These are phyloP conservation scores for Ichthyophonus hoferi DNA, from an alignment of 208 protist species.

Conservation along the genomic window DNA sequence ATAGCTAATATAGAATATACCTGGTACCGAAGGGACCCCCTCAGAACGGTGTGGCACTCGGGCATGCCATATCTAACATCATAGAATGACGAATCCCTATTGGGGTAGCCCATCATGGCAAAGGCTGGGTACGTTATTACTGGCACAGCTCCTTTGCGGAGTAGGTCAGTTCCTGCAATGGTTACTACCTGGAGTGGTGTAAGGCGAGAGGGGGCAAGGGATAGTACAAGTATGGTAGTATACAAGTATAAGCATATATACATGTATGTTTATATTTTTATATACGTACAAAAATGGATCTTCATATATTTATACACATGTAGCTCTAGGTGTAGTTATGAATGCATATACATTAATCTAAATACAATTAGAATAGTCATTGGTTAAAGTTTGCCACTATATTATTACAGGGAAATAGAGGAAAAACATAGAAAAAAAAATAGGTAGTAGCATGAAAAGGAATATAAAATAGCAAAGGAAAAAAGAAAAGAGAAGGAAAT, in stretches of 20 bases:
- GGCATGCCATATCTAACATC: slow-evolving; percentile 53
- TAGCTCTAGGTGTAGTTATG: no score
- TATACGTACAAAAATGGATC: slow-evolving; percentile 8
- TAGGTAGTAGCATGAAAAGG: no score
- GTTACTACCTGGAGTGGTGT: slow-evolving; percentile 30
- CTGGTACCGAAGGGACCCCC: slow-evolving; percentile 57
- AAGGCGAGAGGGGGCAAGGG: neutral
- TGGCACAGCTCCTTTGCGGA: slow-evolving; percentile 9
- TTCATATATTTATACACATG: no score
- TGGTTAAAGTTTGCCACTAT: no score
- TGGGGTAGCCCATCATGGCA: slow-evolving; percentile 55
- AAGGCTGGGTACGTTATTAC: slow-evolving; percentile 45
- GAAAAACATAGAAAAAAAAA: no score
- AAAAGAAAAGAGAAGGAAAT: no score
- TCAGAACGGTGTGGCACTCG: slow-evolving; percentile 48
- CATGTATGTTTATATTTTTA: slow-evolving; percentile 23
- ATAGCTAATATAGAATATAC: neutral
- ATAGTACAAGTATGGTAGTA: neutral
- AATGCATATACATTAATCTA: no score
- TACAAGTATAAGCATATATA: neutral
- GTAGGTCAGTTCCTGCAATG: slow-evolving; percentile 32
- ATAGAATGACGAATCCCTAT: slow-evolving; percentile 59
- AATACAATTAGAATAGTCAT: no score
- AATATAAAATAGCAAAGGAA: no score
- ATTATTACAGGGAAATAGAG: no score